Evolutionary conservation across 2,329 filamentous ascomycete species (phyloP).

Genomic region (Venturia pyrina): DNA sequence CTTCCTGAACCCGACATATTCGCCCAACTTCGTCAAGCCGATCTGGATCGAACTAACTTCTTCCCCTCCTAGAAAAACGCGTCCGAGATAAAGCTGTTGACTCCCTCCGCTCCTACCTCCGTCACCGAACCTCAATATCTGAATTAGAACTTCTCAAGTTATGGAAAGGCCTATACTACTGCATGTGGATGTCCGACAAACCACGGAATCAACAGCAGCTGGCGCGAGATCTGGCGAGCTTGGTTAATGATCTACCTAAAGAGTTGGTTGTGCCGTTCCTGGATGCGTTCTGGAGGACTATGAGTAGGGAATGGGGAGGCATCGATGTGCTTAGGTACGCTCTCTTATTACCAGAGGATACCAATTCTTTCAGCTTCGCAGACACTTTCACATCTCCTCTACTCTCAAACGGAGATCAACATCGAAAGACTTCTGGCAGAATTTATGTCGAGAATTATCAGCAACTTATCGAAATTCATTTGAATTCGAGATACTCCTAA

Average conservation of each 20-base stretch:
- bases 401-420: too few relatives aligned
- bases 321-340: slow-evolving; percentile 37
- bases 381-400: too few relatives aligned
- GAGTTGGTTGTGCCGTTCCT: slow-evolving; percentile 33
- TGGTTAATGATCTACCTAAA: slow-evolving; percentile 50
- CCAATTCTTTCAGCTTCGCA: too few relatives aligned
- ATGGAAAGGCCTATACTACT: slow-evolving; percentile 91
- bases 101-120: slow-evolving; percentile 69
- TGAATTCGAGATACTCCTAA: too few relatives aligned
- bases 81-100: slow-evolving; percentile 67
- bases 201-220: slow-evolving; percentile 79
- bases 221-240: slow-evolving; percentile 62
- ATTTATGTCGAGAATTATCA: too few relatives aligned
- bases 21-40: not conserved
- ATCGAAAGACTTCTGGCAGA: too few relatives aligned
- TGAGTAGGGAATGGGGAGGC: slow-evolving; percentile 39
- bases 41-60: not conserved
- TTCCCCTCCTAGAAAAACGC: slow-evolving; percentile 55
- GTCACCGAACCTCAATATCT: slow-evolving; percentile 49
- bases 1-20: slow-evolving; percentile 2
- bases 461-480: too few relatives aligned
- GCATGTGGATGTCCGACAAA: slow-evolving; percentile 89
- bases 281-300: slow-evolving; percentile 42
- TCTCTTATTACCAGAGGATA: too few relatives aligned
- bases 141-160: slow-evolving; percentile 71